Evolutionary conservation across 2,329 filamentous ascomycete genomes (phyloP).

Genomic region (Drechslerella coelobrocha): DNA sequence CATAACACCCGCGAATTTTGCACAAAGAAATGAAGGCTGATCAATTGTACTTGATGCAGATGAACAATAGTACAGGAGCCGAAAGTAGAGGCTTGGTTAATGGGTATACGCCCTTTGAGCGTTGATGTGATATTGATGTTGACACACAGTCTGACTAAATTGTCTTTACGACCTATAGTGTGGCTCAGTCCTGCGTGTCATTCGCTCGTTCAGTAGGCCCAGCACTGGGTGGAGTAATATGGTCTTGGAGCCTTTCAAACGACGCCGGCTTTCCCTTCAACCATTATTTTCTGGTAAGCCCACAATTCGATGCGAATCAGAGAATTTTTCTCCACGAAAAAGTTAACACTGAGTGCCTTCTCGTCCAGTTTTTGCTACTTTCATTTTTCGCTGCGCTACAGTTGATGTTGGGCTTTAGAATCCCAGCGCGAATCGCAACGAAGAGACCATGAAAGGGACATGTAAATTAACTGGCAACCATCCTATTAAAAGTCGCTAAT

Average conservation of each 20-base stretch:
- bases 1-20: too few species aligned
- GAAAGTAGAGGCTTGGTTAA: slow-evolving; percentile 23
- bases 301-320: neutral
- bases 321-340: neutral
- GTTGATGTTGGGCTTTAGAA: slow-evolving; percentile 7
- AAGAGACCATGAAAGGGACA: slow-evolving; percentile 1
- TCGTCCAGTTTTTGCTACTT: slow-evolving; percentile 17
- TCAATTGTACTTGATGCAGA: slow-evolving; percentile 3
- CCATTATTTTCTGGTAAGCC: slow-evolving; percentile 20
- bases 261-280: slow-evolving; percentile 17
- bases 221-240: slow-evolving; percentile 16
- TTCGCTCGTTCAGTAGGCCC: slow-evolving; percentile 20
- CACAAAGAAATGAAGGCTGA: neutral
- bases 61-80: slow-evolving; percentile 21
- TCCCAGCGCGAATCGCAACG: slow-evolving; percentile 19
- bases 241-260: slow-evolving; percentile 35
- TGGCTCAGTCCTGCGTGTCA: slow-evolving; percentile 21
- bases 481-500: neutral
- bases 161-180: neutral
- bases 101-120: slow-evolving; percentile 1
- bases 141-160: neutral
- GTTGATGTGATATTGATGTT: neutral
- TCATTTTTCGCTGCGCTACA: slow-evolving; percentile 16
- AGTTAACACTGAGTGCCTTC: neutral
- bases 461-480: neutral